These are phyloP conservation scores for Aspergillus neotritici DNA, from an alignment of 2,329 filamentous ascomycete species.

Conservation along the genomic window DNA sequence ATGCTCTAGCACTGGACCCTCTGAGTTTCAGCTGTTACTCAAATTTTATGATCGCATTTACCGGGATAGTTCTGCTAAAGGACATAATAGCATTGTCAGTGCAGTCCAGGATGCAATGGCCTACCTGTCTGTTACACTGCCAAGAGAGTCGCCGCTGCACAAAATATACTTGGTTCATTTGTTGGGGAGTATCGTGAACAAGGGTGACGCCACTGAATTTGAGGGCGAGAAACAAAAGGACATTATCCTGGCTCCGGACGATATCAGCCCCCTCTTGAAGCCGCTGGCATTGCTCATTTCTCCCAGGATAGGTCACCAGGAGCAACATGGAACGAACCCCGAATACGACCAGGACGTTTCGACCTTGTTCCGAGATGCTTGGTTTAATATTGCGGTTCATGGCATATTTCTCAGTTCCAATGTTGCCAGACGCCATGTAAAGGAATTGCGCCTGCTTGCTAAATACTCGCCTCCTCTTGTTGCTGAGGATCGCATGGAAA, in stretches of 20 bases:
- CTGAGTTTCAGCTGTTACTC: conserved; percentile 79
- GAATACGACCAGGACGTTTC: conserved; percentile 62
- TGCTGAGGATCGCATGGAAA: conserved; percentile 79
- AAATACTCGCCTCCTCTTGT: conserved; percentile 82
- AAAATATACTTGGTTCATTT: conserved; percentile 78
- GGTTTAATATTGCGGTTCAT: conserved; percentile 97
- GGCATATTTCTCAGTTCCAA: conserved; percentile 74
- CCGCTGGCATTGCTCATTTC: conserved; percentile 84
- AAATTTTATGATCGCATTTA: conserved; percentile 75
- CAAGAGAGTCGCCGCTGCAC: conserved; percentile 66
- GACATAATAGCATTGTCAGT: conserved; percentile 60
- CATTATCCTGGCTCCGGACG: conserved; percentile 72
- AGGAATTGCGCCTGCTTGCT: conserved; percentile 77
- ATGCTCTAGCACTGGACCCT: conserved; percentile 67
- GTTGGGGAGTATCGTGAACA: conserved; percentile 80
- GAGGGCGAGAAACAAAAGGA: conserved; percentile 71
- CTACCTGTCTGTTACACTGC: conserved; percentile 66
- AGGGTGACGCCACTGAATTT: conserved; percentile 75
- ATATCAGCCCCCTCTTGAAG: conserved; percentile 81
- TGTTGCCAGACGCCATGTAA: conserved; percentile 64
- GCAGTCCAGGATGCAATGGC: conserved; percentile 77
- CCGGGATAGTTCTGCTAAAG: conserved; percentile 65
- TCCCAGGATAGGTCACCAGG: conserved; percentile 19
- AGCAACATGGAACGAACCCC: conserved; percentile 25
- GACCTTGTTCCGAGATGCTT: conserved; percentile 77